Evolutionary conservation across 2,329 filamentous ascomycete genomes (phyloP).

Genomic region (Microdochium trichocladiopsis): DNA sequence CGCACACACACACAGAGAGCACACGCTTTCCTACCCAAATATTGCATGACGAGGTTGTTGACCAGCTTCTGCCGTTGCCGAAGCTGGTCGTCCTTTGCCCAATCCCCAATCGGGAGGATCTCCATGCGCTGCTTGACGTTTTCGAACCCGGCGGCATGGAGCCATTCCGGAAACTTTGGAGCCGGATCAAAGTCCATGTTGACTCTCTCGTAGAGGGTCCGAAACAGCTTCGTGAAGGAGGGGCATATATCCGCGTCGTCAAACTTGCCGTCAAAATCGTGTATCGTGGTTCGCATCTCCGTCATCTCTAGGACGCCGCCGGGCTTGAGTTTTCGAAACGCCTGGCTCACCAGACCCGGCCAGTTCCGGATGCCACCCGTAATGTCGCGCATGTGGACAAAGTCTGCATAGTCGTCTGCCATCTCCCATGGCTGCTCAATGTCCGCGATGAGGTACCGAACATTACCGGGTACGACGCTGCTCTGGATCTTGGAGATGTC

Average conservation of each 20-base stretch:
- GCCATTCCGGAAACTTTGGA: constrained; percentile 22
- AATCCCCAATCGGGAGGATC: constrained; percentile 30
- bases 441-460: constrained; percentile 52
- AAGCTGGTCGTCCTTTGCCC: constrained; percentile 30
- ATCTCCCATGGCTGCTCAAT: constrained; percentile 38
- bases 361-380: constrained; percentile 37
- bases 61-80: constrained; percentile 27
- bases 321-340: constrained; percentile 31
- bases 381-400: constrained; percentile 35
- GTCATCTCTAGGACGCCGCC: constrained; percentile 37
- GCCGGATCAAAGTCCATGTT: constrained; percentile 32
- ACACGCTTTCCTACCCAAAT: constrained; percentile 19
- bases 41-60: constrained; percentile 22
- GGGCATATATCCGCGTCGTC: constrained; percentile 21
- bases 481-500: constrained; percentile 33
- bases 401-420: constrained; percentile 23
- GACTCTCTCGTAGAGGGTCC: constrained; percentile 14
- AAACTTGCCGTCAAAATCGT: constrained; percentile 27
- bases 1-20: too few relatives aligned
- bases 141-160: constrained; percentile 31
- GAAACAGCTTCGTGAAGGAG: constrained; percentile 25
- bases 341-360: constrained; percentile 24
- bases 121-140: constrained; percentile 30
- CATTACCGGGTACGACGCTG: constrained; percentile 46
- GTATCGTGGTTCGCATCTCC: constrained; percentile 31